Conservation (phyloP, 768 basidiomycete genomes). For the Rhizopogon vesiculosus region DNA sequence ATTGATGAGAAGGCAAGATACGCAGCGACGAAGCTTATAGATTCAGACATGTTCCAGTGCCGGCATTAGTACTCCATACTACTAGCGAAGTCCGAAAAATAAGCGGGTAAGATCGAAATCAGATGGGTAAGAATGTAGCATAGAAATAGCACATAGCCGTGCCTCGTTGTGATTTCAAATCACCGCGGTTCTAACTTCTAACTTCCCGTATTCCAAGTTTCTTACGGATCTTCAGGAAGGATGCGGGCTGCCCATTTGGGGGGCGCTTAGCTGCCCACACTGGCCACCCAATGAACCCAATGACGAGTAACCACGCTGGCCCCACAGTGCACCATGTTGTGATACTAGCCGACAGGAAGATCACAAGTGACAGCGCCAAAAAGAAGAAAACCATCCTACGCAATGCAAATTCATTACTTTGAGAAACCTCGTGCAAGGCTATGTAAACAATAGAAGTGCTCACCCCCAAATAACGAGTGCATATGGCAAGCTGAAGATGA, state of each 20-base stretch:
- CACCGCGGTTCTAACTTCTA: background rate
- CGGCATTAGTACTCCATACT: too few relatives aligned
- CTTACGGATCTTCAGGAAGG: background rate
- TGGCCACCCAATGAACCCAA: background rate
- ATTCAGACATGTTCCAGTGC: background rate
- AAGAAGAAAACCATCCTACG: conserved; percentile 7
- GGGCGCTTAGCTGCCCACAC: background rate
- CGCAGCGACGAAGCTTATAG: background rate
- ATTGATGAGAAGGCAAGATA: too few relatives aligned
- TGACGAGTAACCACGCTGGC: conserved; percentile 2
- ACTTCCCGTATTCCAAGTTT: background rate
- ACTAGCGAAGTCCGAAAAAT: too few relatives aligned
- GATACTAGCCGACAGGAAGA: background rate
- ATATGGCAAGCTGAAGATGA: conserved; percentile 46
- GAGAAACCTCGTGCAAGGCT: background rate
- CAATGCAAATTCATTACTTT: background rate
- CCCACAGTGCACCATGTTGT: background rate
- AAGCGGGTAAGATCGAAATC: too few relatives aligned
- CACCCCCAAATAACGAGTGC: conserved; percentile 52
- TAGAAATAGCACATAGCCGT: too few relatives aligned
- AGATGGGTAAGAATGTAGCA: too few relatives aligned
- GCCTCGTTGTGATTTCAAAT: too few relatives aligned
- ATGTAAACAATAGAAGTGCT: conserved; percentile 13
- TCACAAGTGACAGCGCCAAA: conserved; percentile 2
- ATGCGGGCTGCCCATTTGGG: background rate